A percentile compares a stretch with the other conserved stretches of the same genome.
These are phyloP conservation scores for Solanum corneliomulleri DNA, from an alignment of 257 asterid genomes.

Conservation along the genomic window DNA sequence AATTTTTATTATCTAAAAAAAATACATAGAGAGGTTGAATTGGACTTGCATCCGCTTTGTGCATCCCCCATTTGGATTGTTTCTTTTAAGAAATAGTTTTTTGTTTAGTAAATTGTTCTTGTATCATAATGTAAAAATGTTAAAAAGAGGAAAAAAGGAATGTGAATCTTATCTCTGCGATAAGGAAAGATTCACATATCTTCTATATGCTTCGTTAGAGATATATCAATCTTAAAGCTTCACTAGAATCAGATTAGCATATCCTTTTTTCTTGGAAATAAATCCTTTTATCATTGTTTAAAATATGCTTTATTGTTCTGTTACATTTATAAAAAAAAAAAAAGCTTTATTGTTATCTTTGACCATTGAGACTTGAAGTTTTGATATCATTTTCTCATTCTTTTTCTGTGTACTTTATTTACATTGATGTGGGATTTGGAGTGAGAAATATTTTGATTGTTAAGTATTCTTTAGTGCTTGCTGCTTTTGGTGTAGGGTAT, in stretches of 20 bases:
- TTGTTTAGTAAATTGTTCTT: neutral
- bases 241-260: neutral
- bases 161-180: neutral
- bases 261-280: neutral
- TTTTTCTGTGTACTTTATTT: neutral
- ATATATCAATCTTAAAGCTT: neutral
- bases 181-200: neutral
- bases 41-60: neutral
- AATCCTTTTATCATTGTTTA: neutral
- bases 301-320: neutral
- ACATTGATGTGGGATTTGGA: neutral
- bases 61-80: neutral
- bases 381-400: neutral
- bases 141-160: neutral
- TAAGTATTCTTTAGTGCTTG: neutral
- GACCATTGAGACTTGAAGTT: neutral
- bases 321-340: no score
- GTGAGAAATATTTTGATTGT: neutral
- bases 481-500: conserved; percentile 29
- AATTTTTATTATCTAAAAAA: neutral
- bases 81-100: neutral
- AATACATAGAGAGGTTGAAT: neutral
- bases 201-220: neutral
- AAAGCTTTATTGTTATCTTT: neutral
- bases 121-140: neutral